These are phyloP conservation scores for Pelargonium fulgidum DNA, from an alignment of 441 rosid genomes.

Conservation along the genomic window DNA sequence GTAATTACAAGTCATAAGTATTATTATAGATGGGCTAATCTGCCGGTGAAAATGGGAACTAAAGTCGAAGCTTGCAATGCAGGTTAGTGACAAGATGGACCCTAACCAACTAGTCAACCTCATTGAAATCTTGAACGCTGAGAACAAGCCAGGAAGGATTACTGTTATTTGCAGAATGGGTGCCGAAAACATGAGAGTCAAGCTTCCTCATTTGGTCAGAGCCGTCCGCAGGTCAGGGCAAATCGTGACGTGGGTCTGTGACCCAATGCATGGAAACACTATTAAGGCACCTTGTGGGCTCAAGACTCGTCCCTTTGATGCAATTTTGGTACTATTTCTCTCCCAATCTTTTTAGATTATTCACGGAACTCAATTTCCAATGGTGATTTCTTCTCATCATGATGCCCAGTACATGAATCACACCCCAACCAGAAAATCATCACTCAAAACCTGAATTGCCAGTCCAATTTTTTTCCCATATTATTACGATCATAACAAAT, in stretches of 20 bases:
- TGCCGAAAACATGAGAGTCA: constrained; percentile 21
- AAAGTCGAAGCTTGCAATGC: background rate
- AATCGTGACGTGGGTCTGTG: constrained; percentile 21
- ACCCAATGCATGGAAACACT: constrained; percentile 20
- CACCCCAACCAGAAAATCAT: no score
- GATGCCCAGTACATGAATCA: no score
- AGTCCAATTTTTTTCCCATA: no score
- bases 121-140: constrained; percentile 16
- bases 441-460: no score
- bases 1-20: background rate
- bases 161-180: constrained; percentile 21
- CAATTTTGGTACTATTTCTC: constrained; percentile 16
- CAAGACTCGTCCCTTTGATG: constrained; percentile 20
- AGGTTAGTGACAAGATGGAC: constrained; percentile 25
- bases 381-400: no score
- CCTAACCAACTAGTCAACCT: constrained; percentile 19
- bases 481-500: background rate
- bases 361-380: no score
- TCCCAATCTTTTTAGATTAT: no score
- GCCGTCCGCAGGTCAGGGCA: constrained; percentile 20
- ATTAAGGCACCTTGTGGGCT: constrained; percentile 22
- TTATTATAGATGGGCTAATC: background rate
- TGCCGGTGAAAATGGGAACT: background rate
- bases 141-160: constrained; percentile 22
- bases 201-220: constrained; percentile 18